Evolutionary conservation across 1,284 basidiomycete genomes (phyloP), one percentile per base, ranked within the genome.

Genomic region (Sporisorium sorghi): DNA sequence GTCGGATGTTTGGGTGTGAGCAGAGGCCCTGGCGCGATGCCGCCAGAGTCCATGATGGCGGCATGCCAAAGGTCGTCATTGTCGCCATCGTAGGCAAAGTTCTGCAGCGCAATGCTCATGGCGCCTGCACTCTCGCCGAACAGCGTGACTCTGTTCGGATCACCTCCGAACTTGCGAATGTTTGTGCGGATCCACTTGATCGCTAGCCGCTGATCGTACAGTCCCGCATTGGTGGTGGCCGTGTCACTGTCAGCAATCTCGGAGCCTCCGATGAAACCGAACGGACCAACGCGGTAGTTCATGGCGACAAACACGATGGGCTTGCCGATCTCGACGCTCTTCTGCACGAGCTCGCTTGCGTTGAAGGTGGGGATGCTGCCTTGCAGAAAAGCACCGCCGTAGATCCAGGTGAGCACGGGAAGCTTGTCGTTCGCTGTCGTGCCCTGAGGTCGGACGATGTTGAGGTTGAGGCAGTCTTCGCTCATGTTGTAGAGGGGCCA

Each of bases 151-250:
- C 56, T 35, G 2, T 39, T 21, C 2, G 67, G 59, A 43, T 80
- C 77, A 23, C 78, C 78, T 2, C 75, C 77, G 35, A 80, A 80
- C n/a, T 46, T 40, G 23, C 32, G 46, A 37, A 80, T 76, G 59
- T 79, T 78, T 12, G 69, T 42, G 15, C 66, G 57, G 3, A 77
- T 39, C 78, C 77, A 80, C 19, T 68, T 57, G 24, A 79, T 40
- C 5, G 59, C 78, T 21, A 61, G 49, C 3, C 77, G 32, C 56
- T 80, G 78, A 62, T 80, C 77, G 52, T 73, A 69, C 17, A 75
- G 52, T 6, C 68, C 78, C 7, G 67, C 66, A 49, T 80, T 80
- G 28, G 43, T 24, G 1, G 63, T 71, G 0, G 66, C 77, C 15
- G 44, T 26, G 6, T 37, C 56, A n/a, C 63, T 57, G n/a, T 61